These are phyloP conservation scores for Graphilbum sp. DNA, from an alignment of 2,329 filamentous ascomycete species.

Conservation along the genomic window DNA sequence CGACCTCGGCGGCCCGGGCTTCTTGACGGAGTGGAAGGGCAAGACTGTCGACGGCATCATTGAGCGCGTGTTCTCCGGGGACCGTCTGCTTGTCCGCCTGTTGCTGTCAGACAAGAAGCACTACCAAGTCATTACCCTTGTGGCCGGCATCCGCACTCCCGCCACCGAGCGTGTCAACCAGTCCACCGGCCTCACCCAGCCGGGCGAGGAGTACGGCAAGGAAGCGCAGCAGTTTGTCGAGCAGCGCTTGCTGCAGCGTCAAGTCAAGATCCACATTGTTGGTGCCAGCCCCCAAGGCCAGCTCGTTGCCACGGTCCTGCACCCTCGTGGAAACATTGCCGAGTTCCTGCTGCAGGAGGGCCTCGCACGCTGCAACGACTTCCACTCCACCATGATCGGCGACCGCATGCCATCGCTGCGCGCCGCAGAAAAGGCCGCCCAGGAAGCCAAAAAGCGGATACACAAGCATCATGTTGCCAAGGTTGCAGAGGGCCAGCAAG, in stretches of 20 bases:
- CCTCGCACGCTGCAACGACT: slow-evolving; percentile 82
- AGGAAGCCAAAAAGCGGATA: slow-evolving; percentile 57
- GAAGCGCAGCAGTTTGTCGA: slow-evolving; percentile 85
- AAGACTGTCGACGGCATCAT: slow-evolving; percentile 72
- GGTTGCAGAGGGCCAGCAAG: slow-evolving; percentile 46
- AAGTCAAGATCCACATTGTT: slow-evolving; percentile 66
- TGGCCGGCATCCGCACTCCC: slow-evolving; percentile 80
- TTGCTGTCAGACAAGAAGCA: slow-evolving; percentile 71
- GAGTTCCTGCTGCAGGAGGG: slow-evolving; percentile 81
- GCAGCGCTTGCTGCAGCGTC: slow-evolving; percentile 67
- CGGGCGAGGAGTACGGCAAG: slow-evolving; percentile 78
- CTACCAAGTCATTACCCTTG: slow-evolving; percentile 69
- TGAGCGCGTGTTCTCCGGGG: slow-evolving; percentile 80
- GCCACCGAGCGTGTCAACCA: slow-evolving; percentile 73
- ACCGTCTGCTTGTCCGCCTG: slow-evolving; percentile 73
- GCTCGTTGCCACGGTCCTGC: slow-evolving; percentile 72
- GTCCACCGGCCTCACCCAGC: slow-evolving; percentile 62
- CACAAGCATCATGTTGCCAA: slow-evolving; percentile 71
- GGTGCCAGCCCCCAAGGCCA: slow-evolving; percentile 82
- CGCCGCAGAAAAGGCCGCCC: slow-evolving; percentile 73
- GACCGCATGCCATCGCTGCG: slow-evolving; percentile 73
- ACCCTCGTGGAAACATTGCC: slow-evolving; percentile 84
- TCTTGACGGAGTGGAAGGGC: slow-evolving; percentile 73
- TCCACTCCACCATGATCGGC: slow-evolving; percentile 85
- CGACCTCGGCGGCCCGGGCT: slow-evolving; percentile 63